Percentiles rank a stretch among this genome's conserved stretches.
phyloP scores from a whole-genome alignment of 345 rosid genomes.

The Conringia planisiliqua region DNA sequence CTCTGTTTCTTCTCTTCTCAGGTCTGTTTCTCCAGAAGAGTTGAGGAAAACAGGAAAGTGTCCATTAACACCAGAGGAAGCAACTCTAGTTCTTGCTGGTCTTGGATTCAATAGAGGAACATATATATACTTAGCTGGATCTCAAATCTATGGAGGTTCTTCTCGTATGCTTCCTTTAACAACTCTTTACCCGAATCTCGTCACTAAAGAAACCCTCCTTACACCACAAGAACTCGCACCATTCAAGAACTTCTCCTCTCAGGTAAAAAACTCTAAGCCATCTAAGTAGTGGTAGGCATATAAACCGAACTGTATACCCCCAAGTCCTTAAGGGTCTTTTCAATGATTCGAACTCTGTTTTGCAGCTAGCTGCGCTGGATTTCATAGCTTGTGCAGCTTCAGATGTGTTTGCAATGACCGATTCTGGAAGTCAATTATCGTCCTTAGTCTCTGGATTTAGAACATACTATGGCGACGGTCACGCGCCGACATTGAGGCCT shows the following conservation, averaged over 20 bases:
- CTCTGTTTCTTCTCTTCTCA: conserved; percentile 8
- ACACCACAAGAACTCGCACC: conserved; percentile 71
- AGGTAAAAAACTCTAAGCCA: conserved; percentile 38
- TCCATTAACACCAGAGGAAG: conserved; percentile 98
- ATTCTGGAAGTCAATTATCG: conserved; percentile 90
- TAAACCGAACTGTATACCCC: not conserved
- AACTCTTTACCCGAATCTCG: conserved; percentile 72
- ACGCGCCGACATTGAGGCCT: conserved; percentile 75
- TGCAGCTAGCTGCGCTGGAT: conserved; percentile 88
- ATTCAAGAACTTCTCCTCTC: conserved; percentile 83
- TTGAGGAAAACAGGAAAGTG: conserved; percentile 79
- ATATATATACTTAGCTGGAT: conserved; percentile 79
- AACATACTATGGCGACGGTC: conserved; percentile 68
- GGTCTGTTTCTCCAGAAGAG: conserved; percentile 54
- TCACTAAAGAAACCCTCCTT: conserved; percentile 87
- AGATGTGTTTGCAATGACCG: conserved; percentile 91
- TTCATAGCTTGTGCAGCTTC: conserved; percentile 87
- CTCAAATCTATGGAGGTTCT: conserved; percentile 61
- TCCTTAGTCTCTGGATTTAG: conserved; percentile 87
- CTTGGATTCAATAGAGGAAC: conserved; percentile 66
- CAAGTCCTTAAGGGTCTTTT: not conserved
- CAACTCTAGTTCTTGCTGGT: conserved; percentile 75
- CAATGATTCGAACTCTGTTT: not conserved
- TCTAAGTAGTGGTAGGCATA: not conserved
- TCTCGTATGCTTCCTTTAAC: conserved; percentile 72